Evolutionary conservation across 2,329 filamentous ascomycete genomes (phyloP), one percentile per base, ranked within the genome.

Genomic region (Aspergillus unguis): DNA sequence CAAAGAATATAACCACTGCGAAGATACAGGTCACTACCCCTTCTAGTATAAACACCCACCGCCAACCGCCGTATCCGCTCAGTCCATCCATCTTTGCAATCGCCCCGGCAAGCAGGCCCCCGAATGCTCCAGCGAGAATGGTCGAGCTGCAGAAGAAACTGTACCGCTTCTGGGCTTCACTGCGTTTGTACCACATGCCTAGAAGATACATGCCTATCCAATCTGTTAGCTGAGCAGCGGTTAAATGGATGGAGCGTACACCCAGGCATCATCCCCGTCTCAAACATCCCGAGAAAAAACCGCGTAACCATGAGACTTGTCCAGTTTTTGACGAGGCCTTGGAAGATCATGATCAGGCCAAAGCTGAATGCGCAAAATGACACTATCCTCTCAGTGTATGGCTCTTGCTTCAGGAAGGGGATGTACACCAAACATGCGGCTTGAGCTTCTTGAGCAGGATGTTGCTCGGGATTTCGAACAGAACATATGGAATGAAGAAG

Each of bases 111-210:
- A 85, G 69, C 3, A 85, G 73, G 4, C 82, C 81, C 17, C 82
- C 80, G 54, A 84, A 84, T 1, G 81, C 81, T 23, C 81, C 81
- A 2, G 81, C 81, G 0, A 82, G 72, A 1, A 78, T 80, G 0
- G 81, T 79, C 3, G 77, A 88, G 63, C 80, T 84, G 77, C 95
- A 96, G 78, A 96, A 96, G 75, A 96, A 89, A 3, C 84, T 87
- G 72, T 90, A 96, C 26, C 92, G 84, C 62, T 88, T 88, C 72
- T 96, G 91, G 1, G 91, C 89, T 73, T 96, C 92, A 42, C 78
- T 77, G 53, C 92, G 84, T 52, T 85, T 84, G 64, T 97, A 97
- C 91, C 71, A 74, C 85, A 92, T 92, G 48, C 88, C 84, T 51
- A 91, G 85, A 3, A 92, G 75, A 62, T 91, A 81, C 60, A 75